Evolutionary conservation across 73 alveolate genomes (phyloP).

Genomic region (Tetrahymena malaccensis): DNA sequence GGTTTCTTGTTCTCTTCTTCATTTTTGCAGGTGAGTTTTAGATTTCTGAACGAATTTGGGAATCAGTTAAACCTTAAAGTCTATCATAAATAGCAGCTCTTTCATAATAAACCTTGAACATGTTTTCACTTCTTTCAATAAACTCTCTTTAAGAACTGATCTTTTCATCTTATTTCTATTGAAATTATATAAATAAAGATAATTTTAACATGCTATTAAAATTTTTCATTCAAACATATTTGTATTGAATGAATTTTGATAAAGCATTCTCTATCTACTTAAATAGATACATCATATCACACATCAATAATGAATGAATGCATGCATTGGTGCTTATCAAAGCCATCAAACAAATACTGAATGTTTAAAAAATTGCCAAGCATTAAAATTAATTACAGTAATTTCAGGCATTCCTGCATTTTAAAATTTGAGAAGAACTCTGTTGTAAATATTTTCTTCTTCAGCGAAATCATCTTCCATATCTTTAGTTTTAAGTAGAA

Average conservation of each 20-base stretch:
- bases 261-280: too few relatives aligned
- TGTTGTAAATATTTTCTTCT: neutral
- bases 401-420: neutral
- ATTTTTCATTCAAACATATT: too few relatives aligned
- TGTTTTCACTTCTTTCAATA: neutral
- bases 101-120: neutral
- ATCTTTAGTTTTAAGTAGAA: neutral
- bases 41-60: neutral
- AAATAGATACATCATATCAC: too few relatives aligned
- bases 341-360: too few relatives aligned
- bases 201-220: too few relatives aligned
- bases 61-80: neutral
- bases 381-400: neutral
- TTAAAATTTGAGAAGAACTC: neutral
- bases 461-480: neutral
- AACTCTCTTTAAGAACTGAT: neutral
- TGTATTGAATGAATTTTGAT: too few relatives aligned
- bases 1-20: neutral
- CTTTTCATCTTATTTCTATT: neutral
- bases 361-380: neutral
- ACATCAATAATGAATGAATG: too few relatives aligned
- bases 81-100: neutral
- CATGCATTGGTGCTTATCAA: too few relatives aligned
- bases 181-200: neutral
- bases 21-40: neutral